Base-by-base conservation (phyloP, 2,329 filamentous ascomycete genomes). In the Alternaria sp. region DNA sequence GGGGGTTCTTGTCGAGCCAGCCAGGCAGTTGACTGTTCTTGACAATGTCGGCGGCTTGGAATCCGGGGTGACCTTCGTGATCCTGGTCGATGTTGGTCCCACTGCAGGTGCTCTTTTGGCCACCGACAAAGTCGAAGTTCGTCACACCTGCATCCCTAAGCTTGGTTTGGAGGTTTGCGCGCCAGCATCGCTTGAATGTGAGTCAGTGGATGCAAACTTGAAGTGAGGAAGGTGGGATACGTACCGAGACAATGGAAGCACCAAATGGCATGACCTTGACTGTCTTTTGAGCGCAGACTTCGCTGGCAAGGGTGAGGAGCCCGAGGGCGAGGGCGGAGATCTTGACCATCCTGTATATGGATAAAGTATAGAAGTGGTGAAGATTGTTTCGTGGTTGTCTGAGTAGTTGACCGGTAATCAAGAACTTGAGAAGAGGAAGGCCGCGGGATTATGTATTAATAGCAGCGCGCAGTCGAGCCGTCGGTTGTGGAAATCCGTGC, bases 1-100 rank as follows among this genome's bases (percentile, higher is more conserved):
- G 81, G 3, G 76, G 74, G 10, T 80, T 75, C 23, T 71, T 63
- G 4, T 74, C 64, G 10, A 85, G 73, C 82, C 82, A 84, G 18
- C 67, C 71, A 0, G 74, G 72, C 4, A 84, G 77, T 53, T 78
- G 75, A 28, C 80, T 78, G 30, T 81, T 73, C 20, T 72, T 68
- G 4, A 78, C 81, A 51, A 81, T 82, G 30, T 79, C 77, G 12
- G 78, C 80, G 15, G 80, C 82, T 1, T 78, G 75, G 26, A 75
- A 78, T 6, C 83, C 82, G 3, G 81, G 75, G 64, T 84, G 82
- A 30, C 82, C 83, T 67, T 85, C 82, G 63, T 84, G 82, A 44
- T 82, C 78, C 46, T 79, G 78, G 60, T 84, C 82, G 59, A 82
- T 81, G 18, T 73, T 63, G 62, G 80, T 76, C 56, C 80, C 78